A percentile compares a stretch with the other conserved stretches of the same genome.
phyloP scores from a whole-genome alignment of 139 green algal species.

The Chlamydomonas schloesseri region DNA sequence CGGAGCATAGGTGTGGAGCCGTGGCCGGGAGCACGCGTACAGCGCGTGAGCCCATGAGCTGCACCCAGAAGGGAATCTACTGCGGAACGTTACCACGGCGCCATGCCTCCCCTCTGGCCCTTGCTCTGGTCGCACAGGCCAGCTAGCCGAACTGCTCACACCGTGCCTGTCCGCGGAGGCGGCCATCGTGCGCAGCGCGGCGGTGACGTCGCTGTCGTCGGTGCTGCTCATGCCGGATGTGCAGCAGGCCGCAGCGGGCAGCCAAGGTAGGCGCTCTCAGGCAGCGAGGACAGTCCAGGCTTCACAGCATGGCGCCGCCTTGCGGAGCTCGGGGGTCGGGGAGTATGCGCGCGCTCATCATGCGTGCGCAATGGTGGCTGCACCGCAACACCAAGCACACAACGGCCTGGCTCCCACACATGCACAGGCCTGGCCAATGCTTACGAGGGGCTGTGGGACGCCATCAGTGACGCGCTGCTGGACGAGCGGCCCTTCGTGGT shows the following conservation, averaged over 20 bases:
- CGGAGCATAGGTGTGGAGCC: not conserved
- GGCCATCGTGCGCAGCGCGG: not conserved
- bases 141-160: slow-evolving; percentile 27
- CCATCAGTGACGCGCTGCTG: slow-evolving; percentile 44
- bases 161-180: slow-evolving; percentile 3
- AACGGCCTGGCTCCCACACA: too few relatives aligned
- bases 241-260: slow-evolving; percentile 4
- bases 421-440: slow-evolving; percentile 33
- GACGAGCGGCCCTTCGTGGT: slow-evolving; percentile 47
- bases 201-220: slow-evolving; percentile 1
- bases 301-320: too few relatives aligned
- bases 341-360: too few relatives aligned
- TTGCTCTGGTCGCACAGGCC: not conserved
- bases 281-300: too few relatives aligned
- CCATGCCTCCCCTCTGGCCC: not conserved
- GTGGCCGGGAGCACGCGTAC: not conserved
- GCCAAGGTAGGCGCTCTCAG: not conserved
- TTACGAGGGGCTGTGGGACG: slow-evolving; percentile 40
- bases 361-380: too few relatives aligned
- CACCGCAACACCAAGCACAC: too few relatives aligned
- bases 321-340: too few relatives aligned
- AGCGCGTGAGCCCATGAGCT: not conserved
- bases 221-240: slow-evolving; percentile 11
- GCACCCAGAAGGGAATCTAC: too few relatives aligned
- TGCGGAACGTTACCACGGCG: too few relatives aligned